Base-by-base conservation (phyloP, 495 filamentous ascomycete genomes). In the Penicillium pancosmium region DNA sequence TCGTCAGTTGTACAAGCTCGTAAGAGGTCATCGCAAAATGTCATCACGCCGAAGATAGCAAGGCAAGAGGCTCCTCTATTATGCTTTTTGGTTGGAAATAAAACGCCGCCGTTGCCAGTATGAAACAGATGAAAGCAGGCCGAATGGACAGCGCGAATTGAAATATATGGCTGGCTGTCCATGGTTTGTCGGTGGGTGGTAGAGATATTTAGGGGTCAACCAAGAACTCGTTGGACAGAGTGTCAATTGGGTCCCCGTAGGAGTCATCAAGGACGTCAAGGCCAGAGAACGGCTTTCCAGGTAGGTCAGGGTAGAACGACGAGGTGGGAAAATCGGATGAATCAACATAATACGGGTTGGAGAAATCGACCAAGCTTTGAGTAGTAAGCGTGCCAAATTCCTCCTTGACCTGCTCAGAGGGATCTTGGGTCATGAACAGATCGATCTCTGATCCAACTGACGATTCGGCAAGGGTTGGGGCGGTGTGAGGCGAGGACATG, bases 381-480 rank as follows among this genome's bases (percentile, higher is more conserved):
- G 68, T 68, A 31, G 64, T 63, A 11, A 78, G 58, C 16, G 60
- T 62, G 15, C 58, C 60, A 25, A 76, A 72, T 27, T 76, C 72
- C 27, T 75, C 62, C 43, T 73, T 71, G 44, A 76, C 64, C 4
- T 65, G 65, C 7, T 74, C 66, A 4, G 72, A 68, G 18, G 73
- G 54, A 55, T 75, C 75, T 57, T 76, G 70, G 40, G 64, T 74
- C 60, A 80, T 78, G 61, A 78, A 80, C 31, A 78, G 68, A 60
- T 78, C 77, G n/a, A 80, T 74, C 41, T 80, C 76, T 1, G 77
- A 77, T 27, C 71, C 71, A 19, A 73, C 64, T 1, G 72, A 71
- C 2, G 73, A 74, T 25, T 73, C 72, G n/a, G 68, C 68, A 33
- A 80, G 58, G 3, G 75, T 78, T 18, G 77, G 77, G 2, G 68